These are phyloP conservation scores for Melastoma candidum DNA, from an alignment of 441 rosid genomes.

Conservation along the genomic window DNA sequence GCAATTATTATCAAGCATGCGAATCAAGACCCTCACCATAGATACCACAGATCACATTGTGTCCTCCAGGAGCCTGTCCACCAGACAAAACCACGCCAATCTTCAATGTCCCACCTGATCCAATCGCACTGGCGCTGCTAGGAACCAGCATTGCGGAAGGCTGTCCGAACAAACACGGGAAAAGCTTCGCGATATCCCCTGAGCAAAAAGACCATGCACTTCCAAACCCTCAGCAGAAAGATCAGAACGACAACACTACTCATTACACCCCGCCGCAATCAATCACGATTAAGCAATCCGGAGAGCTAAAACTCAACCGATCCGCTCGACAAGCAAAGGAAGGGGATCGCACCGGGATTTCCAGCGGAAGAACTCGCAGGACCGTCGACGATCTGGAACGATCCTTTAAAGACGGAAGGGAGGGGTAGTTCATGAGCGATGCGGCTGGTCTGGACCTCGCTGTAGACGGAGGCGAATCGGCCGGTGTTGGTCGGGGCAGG, in stretches of 20 bases:
- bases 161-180: constrained; percentile 81
- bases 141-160: constrained; percentile 69
- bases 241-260: too few species aligned
- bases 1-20: not conserved
- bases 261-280: too few species aligned
- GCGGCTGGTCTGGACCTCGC: constrained; percentile 79
- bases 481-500: constrained; percentile 21
- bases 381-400: constrained; percentile 78
- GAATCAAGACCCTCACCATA: constrained; percentile 40
- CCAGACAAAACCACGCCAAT: constrained; percentile 95
- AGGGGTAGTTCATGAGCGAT: constrained; percentile 70
- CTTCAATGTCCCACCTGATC: constrained; percentile 50
- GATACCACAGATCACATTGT: constrained; percentile 90
- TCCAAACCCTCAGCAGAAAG: too few species aligned
- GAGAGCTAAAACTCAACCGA: not conserved
- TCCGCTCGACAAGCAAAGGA: not conserved
- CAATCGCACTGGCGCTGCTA: constrained; percentile 18
- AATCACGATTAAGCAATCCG: too few species aligned
- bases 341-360: constrained; percentile 50
- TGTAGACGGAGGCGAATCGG: constrained; percentile 70
- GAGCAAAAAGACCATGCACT: not conserved
- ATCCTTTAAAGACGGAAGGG: constrained; percentile 63
- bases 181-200: constrained; percentile 93
- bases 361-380: constrained; percentile 90
- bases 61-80: constrained; percentile 99